Evolutionary conservation across 2,329 filamentous ascomycete genomes (phyloP), one percentile per base, ranked within the genome.

Genomic region (Xylariaceae sp.): DNA sequence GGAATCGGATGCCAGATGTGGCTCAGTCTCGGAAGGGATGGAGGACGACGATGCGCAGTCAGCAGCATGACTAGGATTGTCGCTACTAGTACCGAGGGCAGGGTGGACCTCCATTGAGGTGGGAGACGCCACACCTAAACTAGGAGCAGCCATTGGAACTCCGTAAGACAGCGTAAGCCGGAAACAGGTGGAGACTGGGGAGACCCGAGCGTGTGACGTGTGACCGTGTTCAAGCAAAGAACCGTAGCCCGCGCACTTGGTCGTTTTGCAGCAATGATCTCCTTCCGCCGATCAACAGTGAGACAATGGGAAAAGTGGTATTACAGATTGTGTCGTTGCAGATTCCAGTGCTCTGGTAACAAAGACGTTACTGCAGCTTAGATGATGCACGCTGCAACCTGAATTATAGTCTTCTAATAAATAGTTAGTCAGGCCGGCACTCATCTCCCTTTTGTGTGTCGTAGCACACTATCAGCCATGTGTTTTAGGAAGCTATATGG

Each of bases 11-110:
- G 23, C 30, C 32, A 18, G 20, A 37, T 16, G 47, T 29, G 4
- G 57, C 44, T 40, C 36, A 41, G 52, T 26, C 8, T 44, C 57
- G 43, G 48, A 49, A 54, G 46, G n/a, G 21, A 40, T 41, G 50
- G 44, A 46, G 30, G 57, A 45, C 21, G 55, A 45, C 27, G 53
- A 52, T 35, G 45, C 58, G 53, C 58, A 41, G 57, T 53, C 51
- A 47, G 59, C 52, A 50, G 67, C 59, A 50, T 53, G 67, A 66
- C 55, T 68, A 69, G 42, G 51, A n/a, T 46, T 30, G 41, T 29
- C 55, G 37, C n/a, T n/a, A n/a, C n/a, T n/a, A n/a, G 37, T 50
- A 48, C 54, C 57, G 46, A 61, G 61, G 30, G 51, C 52, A 53
- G 58, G 57, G 54, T 63, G 64, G 41, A 61, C 59, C 49, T 55